Evolutionary conservation across 352 stramenopile species (phyloP), one percentile per base, ranked within the genome.

Genomic region (Labyrinthula sp.): DNA sequence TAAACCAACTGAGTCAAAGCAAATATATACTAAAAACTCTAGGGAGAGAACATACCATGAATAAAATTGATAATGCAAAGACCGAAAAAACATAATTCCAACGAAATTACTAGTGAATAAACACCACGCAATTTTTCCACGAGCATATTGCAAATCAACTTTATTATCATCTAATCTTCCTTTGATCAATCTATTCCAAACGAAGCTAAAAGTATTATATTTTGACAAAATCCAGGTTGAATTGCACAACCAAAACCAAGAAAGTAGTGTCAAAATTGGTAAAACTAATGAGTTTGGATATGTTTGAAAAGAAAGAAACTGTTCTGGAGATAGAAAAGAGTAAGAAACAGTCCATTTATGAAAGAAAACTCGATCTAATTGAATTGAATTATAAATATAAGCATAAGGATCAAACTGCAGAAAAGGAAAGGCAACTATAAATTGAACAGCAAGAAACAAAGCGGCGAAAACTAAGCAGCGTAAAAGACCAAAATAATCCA

Each of bases 261-360:
- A 8, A 20, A 52, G 2, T 7, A 52, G 26, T 17, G 43, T 52
- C 10, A 57, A 38, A 5, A 48, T 14, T 0, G 80, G 39, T 12
- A 79, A 37, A 2, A 33, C 9, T 1, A 75, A 40, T 9, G 71
- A 65, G n/a, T n/a, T n/a, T n/a, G n/a, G n/a, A n/a, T n/a, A n/a
- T 38, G 73, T 62, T 10, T 30, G 21, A 27, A 73, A 74, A 12
- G 47, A 69, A 22, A 82, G 45, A 56, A 86, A 89, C 8, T 76
- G 37, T 35, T 80, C 59, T 47, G 84, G 72, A 27, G 60, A 54
- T 26, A 89, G 48, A 47, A 89, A 87, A 46, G 89, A 90, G 69
- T 79, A 96, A 71, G 97, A 97, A 22, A 99, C 89, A 9, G 88
- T 97, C 88, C 88, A 97, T 65, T 92, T 81, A 69, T 82, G 94